A percentile compares a stretch with the other conserved stretches of the same genome.
Conservation (phyloP, 768 basidiomycete species). For the Leccinum obscurum region DNA sequence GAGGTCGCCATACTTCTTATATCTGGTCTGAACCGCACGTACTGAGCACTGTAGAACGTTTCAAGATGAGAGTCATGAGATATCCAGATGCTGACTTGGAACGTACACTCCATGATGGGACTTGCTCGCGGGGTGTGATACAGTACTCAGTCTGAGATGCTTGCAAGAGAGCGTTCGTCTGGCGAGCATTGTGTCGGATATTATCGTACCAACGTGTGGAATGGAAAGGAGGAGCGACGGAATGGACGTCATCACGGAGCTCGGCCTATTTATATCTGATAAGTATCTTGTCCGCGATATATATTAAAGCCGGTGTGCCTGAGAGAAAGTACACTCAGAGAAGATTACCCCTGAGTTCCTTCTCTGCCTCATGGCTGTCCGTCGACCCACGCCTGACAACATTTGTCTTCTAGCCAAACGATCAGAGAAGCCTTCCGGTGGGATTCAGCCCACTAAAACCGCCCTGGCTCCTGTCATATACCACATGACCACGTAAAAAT, state of each 20-base stretch:
- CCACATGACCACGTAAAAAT: slow-evolving; percentile 71
- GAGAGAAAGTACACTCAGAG: no score
- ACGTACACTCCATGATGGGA: slow-evolving; percentile 16
- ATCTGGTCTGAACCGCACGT: not conserved
- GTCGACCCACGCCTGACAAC: not conserved
- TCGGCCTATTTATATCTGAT: not conserved
- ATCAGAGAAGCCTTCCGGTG: slow-evolving; percentile 35
- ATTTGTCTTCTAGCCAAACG: not conserved
- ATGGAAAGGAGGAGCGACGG: not conserved
- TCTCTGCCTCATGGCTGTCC: not conserved
- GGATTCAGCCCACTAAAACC: slow-evolving; percentile 39
- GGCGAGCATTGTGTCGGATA: slow-evolving; percentile 12
- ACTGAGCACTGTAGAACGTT: not conserved
- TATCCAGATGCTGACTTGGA: not conserved
- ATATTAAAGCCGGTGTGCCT: not conserved
- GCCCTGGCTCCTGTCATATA: slow-evolving; percentile 51
- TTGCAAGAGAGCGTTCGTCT: slow-evolving; percentile 10
- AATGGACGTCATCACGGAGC: not conserved
- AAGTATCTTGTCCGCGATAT: not conserved
- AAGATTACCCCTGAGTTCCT: no score
- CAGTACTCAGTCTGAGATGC: not conserved
- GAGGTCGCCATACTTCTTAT: slow-evolving; percentile 24
- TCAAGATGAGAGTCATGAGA: not conserved
- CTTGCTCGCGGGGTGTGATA: not conserved
- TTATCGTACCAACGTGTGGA: not conserved